Evolutionary conservation across 148 eudicot species (phyloP), one percentile per base, ranked within the genome.

Genomic region (Vaccinium macrocarpon): DNA sequence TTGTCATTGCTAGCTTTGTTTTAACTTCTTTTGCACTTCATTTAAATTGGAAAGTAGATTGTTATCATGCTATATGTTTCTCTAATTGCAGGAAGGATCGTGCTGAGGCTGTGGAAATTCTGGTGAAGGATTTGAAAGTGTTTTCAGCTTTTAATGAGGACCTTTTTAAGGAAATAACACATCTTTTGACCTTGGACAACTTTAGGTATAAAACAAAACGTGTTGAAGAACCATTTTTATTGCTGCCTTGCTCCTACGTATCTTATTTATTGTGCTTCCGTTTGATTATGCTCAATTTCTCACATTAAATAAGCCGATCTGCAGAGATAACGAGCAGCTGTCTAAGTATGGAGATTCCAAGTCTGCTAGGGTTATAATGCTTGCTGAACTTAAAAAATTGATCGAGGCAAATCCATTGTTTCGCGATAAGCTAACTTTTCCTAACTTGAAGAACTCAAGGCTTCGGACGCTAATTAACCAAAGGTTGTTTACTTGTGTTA

Each of bases 291-390:
- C 75, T 0, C 46, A 38, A 61, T 35, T 61, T 57, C 50, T 61
- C 8, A 11, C 71, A 10, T 7, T 46, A n/a, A 59, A 59, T 48
- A 56, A 62, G 21, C 50, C 55, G 59, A 52, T 50, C 51, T 88
- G 84, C 93, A 95, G 98, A 84, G 95, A 95, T 71, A 94, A 95
- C 84, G 97, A 95, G 85, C 95, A 94, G 81, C 88, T 95, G 55
- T 95, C 98, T 3, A 95, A 93, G 73, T 94, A 95, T 86, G 98
- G 98, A 46, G 98, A 95, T 83, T 93, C 96, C n/a, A 94, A 92
- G 91, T 94, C 97, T 83, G 97, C 97, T 59, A 91, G 98, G 88
- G 86, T 89, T 79, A 91, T 92, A 84, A 91, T 95, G 97, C 91
- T 95, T 73, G 92, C 80, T 55, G 98, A 95, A 87, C 89, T 94